Evolutionary conservation across 2,329 filamentous ascomycete genomes (phyloP), one percentile per base, ranked within the genome.

Genomic region (Aspergillus ochraceus): DNA sequence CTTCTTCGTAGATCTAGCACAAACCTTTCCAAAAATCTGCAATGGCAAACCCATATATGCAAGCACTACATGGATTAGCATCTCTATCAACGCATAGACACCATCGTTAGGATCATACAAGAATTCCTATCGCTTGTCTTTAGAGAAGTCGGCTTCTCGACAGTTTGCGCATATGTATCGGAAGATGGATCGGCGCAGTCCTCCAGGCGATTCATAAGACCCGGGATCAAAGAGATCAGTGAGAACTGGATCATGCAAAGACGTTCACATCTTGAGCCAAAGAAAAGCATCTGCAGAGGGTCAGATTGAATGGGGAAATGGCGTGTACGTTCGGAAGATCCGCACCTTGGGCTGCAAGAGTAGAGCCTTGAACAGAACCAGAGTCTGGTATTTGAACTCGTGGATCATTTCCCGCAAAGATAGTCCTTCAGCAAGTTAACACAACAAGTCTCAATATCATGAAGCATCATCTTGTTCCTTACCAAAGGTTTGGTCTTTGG

Each of bases 231-330:
- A 55, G 94, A 97, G 68, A 99, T 89, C 50, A 99, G 85, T 49
- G 94, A 95, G 79, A 98, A 99, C 76, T 99, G 95, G 78, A 97
- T 93, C 90, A 98, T 96, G 84, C 95, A 99, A 67, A 99, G 81
- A 65, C 90, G 86, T 77, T 99, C 95, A 76, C 95, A 98, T 68
- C 92, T 88, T n/a, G 94, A 92, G 63, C 95, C 93, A 70, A 98
- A 99, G 80, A 99, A 98, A 56, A 99, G 88, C 90, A 98, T 98
- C 93, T 97, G 67, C 0, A 29, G 9, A 36, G 3, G 11, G 14
- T 71, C 36, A 70, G 64, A 42, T 55, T 47, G 11, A 59, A 19
- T 60, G 50, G 17, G 30, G 24, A 9, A 54, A 26, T 5, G 52
- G 10, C 19, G 53, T 50, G 56, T 24, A 49, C 32, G 12, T 24